A percentile compares a stretch with the other conserved stretches of the same genome.
phyloP scores from a whole-genome alignment of 805 yeast species.

The Diddensiella transvaalensis region DNA sequence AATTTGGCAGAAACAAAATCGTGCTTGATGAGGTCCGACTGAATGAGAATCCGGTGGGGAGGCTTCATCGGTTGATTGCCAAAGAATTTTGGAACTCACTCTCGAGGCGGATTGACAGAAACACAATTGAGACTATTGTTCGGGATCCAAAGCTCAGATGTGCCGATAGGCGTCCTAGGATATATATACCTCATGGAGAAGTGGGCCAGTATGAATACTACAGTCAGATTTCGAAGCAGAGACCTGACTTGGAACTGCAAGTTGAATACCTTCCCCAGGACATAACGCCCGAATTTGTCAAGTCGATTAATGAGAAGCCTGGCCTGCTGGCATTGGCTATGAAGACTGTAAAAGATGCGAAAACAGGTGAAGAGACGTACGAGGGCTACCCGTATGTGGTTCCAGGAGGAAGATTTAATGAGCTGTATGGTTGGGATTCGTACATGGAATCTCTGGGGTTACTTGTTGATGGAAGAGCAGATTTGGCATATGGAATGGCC shows the following conservation, averaged over 20 bases:
- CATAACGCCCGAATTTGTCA: constrained; percentile 73
- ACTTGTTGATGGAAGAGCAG: constrained; percentile 58
- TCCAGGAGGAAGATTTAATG: constrained; percentile 97
- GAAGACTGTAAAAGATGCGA: constrained; percentile 48
- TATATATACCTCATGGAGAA: constrained; percentile 71
- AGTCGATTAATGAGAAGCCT: constrained; percentile 74
- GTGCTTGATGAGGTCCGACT: constrained; percentile 78
- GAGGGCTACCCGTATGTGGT: constrained; percentile 67
- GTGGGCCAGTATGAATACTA: constrained; percentile 72
- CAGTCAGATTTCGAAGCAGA: constrained; percentile 45
- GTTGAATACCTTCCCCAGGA: constrained; percentile 73
- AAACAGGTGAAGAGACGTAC: constrained; percentile 45
- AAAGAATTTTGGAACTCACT: constrained; percentile 77
- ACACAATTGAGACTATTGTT: constrained; percentile 66
- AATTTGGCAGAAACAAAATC: constrained; percentile 73
- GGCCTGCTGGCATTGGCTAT: constrained; percentile 83
- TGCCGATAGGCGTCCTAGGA: constrained; percentile 62
- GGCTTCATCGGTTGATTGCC: constrained; percentile 68
- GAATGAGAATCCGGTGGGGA: constrained; percentile 80
- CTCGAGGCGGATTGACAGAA: constrained; percentile 64
- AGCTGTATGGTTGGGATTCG: constrained; percentile 97
- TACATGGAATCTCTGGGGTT: constrained; percentile 88
- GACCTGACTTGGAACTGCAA: constrained; percentile 59
- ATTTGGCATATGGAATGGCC: constrained; percentile 83
- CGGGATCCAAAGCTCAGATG: constrained; percentile 71